phyloP scores from a whole-genome alignment of 2,329 filamentous ascomycete species.

The Seiridium unicorne region DNA sequence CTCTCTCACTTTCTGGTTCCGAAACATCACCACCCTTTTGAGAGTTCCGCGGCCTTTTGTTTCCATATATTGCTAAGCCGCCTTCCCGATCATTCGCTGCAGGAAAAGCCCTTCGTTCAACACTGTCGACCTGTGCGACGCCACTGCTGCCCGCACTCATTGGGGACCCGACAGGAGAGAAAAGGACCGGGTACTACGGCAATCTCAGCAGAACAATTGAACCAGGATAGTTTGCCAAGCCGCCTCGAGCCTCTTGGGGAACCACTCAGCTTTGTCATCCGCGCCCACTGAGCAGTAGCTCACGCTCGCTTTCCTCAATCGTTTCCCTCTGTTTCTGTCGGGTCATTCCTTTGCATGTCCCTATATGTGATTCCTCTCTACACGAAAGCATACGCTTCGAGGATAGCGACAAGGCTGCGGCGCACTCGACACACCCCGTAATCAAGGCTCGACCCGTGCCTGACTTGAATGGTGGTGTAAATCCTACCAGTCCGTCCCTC shows the following conservation, averaged over 20 bases:
- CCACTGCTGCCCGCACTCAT: neutral
- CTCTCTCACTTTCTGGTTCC: neutral
- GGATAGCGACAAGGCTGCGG: neutral
- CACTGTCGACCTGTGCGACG: neutral
- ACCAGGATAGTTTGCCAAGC: neutral
- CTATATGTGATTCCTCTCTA: neutral
- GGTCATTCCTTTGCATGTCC: neutral
- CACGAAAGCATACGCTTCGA: neutral
- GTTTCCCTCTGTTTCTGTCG: neutral
- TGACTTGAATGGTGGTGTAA: conserved; percentile 23
- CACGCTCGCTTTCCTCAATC: neutral
- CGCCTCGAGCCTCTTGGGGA: conserved; percentile 1
- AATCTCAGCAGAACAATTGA: neutral
- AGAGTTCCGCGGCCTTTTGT: neutral
- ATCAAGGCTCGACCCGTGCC: neutral
- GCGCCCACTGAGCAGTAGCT: neutral
- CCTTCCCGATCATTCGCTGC: neutral
- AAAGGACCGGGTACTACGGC: neutral
- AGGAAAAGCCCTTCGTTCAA: neutral
- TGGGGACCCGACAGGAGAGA: neutral
- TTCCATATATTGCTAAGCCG: neutral
- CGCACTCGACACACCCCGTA: neutral
- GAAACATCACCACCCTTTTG: neutral
- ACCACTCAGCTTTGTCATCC: neutral
- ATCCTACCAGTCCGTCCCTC: conserved; percentile 16